Base-by-base conservation (phyloP, 1,284 basidiomycete species). In the Meira miltonrushii region DNA sequence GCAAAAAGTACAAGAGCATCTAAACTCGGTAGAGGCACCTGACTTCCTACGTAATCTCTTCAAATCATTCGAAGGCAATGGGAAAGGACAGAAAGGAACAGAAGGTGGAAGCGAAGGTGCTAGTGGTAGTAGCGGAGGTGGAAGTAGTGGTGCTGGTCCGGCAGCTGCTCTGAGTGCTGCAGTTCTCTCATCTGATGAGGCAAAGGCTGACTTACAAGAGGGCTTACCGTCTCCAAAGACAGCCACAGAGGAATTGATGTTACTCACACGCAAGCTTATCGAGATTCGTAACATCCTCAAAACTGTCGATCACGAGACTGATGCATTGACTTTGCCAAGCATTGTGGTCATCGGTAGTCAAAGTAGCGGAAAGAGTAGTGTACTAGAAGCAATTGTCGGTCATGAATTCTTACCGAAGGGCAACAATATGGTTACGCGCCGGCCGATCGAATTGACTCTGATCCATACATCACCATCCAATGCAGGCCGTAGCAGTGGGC, bases 321-420 rank as follows among this genome's bases (percentile, higher is more conserved):
- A 83, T 54, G 85, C 88, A 15, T 83, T 99, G 71, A 94, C 92
- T 67, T 81, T 99, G 12, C 94, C 94, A 0, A 93, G 90, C 66
- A 97, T 99, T 62, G 94, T 98, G 39, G 95, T 98, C 53, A 91
- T 99, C 66, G 94, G 94, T 12, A 94, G 91, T 74, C 94, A 99
- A 81, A 95, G 92, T 78, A 93, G 90, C 3, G 94, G 94, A 4
- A 99, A 99, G 83, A 94, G 91, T 72, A 93, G 90, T 25, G 95
- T 99, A 0, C 82, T 99, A 56, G 94, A 99, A 79, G 89, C 95
- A 1, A 91, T 99, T 66, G 95, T 99, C 21, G 95, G 94, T 0
- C 92, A 96, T 66, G 92, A 98, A 78, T 98, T 99, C 79, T 81
- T 99, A 43, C 95, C 94, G 40, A 98, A 98, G 81, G 94, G 94